Conservation (phyloP, 208 protist genomes). For the Sergeia podlipaevii region DNA sequence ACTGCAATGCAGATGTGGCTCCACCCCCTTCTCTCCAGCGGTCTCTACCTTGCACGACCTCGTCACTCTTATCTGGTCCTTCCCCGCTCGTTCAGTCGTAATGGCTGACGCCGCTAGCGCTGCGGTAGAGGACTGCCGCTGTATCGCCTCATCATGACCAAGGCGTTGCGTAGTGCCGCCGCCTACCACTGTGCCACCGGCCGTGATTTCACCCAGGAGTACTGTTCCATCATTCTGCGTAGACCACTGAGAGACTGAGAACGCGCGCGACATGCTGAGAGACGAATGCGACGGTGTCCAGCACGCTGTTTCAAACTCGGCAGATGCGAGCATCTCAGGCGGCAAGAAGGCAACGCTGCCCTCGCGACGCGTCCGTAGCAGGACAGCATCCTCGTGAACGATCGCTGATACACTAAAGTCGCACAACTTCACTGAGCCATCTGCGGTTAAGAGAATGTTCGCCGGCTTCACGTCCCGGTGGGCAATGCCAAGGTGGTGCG, state of each 20-base stretch:
- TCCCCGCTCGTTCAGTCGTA: no score
- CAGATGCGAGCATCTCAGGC: constrained; percentile 51
- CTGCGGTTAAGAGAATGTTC: constrained; percentile 58
- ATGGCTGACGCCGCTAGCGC: no score
- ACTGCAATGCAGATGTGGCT: no score
- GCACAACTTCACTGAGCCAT: constrained; percentile 64
- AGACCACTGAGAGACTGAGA: constrained; percentile 3
- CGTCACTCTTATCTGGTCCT: no score
- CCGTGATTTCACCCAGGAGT: no score
- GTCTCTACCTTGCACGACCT: no score
- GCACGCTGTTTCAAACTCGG: constrained; percentile 25
- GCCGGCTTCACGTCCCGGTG: constrained; percentile 80
- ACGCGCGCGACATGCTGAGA: constrained; percentile 1
- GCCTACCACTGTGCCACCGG: no score
- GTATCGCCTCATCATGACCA: no score
- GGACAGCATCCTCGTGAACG: constrained; percentile 20
- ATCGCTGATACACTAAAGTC: constrained; percentile 68
- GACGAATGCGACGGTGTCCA: constrained; percentile 17
- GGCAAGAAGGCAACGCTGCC: constrained; percentile 71
- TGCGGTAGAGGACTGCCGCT: no score
- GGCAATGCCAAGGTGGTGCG: constrained; percentile 48
- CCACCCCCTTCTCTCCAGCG: no score
- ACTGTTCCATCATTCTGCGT: not conserved
- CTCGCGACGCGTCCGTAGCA: constrained; percentile 35
- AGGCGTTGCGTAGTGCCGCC: no score